Evolutionary conservation across 2,329 filamentous ascomycete species (phyloP), one percentile per base, ranked within the genome.

Genomic region (Ophiostoma angusticollis): DNA sequence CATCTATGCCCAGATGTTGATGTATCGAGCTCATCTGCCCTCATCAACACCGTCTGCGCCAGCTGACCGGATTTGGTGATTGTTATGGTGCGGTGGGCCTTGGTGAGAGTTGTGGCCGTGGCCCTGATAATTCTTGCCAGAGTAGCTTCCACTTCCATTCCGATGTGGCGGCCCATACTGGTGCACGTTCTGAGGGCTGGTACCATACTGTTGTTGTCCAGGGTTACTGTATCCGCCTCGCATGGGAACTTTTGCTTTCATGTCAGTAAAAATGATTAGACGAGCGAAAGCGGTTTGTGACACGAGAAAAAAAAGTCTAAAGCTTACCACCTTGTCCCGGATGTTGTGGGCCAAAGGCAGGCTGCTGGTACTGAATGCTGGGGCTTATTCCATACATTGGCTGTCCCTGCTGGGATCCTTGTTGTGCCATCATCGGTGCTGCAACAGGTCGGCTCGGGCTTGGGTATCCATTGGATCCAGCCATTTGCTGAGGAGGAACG

Each of bases 401-500:
- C 55, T 93, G 85, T 29, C 87, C 86, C 57, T 93, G 87, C 53
- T 95, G 89, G 21, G 87, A 95, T 40, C 84, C 84, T 61, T 94
- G 85, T 49, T 87, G 87, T 52, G 80, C 83, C 89, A 96, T 96
- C 78, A 93, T 85, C 2, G 84, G 80, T 11, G 91, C 84, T 16
- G 66, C 57, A 21, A 44, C 44, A 2, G 79, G 78, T 34, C 86
- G 75, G 41, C 84, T 78, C 1, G 89, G 89, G 55, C 89, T 95
- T n/a, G 85, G 83, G 53, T 84, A 94, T 13, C 85, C 84, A 50
- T 79, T 82, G 7, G 74, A 68, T 31, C 74, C 82, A 16, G 80
- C 74, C 39, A 76, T 70, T 8, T 63, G 59, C 48, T 75, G 73
- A 21, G 70, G 72, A 14, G 68, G 35, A 5, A 41, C 42, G 9